These are phyloP conservation scores for Nakataea oryzae DNA, from an alignment of 2,329 filamentous ascomycete genomes.

Conservation along the genomic window DNA sequence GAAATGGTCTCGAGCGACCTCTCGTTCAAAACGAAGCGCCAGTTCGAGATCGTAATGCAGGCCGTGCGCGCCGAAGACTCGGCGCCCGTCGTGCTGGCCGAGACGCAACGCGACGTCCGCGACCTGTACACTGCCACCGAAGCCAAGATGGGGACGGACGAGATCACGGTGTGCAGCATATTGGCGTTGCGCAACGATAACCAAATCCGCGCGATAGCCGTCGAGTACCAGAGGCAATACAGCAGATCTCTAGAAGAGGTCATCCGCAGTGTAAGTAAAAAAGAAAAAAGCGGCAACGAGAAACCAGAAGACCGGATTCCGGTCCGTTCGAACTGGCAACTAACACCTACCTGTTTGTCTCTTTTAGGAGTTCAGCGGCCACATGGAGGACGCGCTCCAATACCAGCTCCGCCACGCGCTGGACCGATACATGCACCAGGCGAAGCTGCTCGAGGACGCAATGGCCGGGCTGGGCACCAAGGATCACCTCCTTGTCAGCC, in stretches of 20 bases:
- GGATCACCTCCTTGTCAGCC: slow-evolving; percentile 65
- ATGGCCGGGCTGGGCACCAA: slow-evolving; percentile 87
- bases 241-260: slow-evolving; percentile 59
- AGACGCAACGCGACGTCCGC: slow-evolving; percentile 66
- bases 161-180: slow-evolving; percentile 69
- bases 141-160: slow-evolving; percentile 61
- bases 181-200: slow-evolving; percentile 66
- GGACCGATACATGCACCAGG: slow-evolving; percentile 79
- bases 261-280: slow-evolving; percentile 51
- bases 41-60: slow-evolving; percentile 74
- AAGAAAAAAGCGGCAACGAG: not conserved
- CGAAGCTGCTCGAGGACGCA: slow-evolving; percentile 67
- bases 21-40: slow-evolving; percentile 72
- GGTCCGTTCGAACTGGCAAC: not conserved
- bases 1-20: slow-evolving; percentile 67
- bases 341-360: not conserved
- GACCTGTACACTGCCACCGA: slow-evolving; percentile 71
- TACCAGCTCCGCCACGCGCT: slow-evolving; percentile 67
- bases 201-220: slow-evolving; percentile 72
- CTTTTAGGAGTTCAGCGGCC: slow-evolving; percentile 67
- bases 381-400: slow-evolving; percentile 80
- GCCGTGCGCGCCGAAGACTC: slow-evolving; percentile 70
- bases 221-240: slow-evolving; percentile 66
- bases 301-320: not conserved
- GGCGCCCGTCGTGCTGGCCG: slow-evolving; percentile 58